A percentile compares a stretch with the other conserved stretches of the same genome.
Evolutionary conservation across 306 rosid genomes (phyloP).

Genomic region (Lathyrus aphaca): DNA sequence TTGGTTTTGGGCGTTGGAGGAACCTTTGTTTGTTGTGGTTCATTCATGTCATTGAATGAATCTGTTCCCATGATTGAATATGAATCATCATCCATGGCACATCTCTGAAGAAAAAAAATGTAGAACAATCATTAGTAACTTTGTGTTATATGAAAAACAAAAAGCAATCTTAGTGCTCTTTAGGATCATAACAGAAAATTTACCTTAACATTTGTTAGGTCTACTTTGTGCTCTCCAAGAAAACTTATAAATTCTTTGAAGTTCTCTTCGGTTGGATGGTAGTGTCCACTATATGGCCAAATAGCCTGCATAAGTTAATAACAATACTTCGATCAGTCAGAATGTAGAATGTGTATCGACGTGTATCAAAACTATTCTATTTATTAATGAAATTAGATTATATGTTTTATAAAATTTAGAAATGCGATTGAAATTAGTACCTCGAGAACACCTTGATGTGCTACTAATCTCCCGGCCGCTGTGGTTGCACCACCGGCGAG

Average conservation of each 20-base stretch:
- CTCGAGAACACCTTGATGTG: slow-evolving; percentile 71
- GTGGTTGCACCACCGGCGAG: slow-evolving; percentile 92
- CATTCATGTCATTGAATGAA: slow-evolving; percentile 43
- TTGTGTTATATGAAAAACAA: too few species aligned
- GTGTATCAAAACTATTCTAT: too few species aligned
- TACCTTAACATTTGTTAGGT: slow-evolving; percentile 88
- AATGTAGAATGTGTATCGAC: too few species aligned
- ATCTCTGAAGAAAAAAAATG: slow-evolving; percentile 49
- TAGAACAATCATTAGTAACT: slow-evolving; percentile 1
- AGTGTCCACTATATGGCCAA: slow-evolving; percentile 98
- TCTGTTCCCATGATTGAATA: slow-evolving; percentile 41
- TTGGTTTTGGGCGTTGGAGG: slow-evolving; percentile 34
- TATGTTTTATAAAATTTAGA: not conserved
- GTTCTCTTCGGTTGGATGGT: slow-evolving; percentile 91
- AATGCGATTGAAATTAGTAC: slow-evolving; percentile 37
- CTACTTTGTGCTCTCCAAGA: slow-evolving; percentile 76
- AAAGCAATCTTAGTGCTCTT: not conserved
- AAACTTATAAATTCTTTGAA: slow-evolving; percentile 78
- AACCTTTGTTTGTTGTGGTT: slow-evolving; percentile 35
- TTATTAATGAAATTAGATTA: too few species aligned
- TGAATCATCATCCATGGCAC: slow-evolving; percentile 79
- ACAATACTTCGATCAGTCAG: too few species aligned
- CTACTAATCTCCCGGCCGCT: slow-evolving; percentile 90
- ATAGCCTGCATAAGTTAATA: slow-evolving; percentile 58
- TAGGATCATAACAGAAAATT: not conserved